Evolutionary conservation across 2,329 filamentous ascomycete species (phyloP).

Genomic region (Colletotrichum melonis): DNA sequence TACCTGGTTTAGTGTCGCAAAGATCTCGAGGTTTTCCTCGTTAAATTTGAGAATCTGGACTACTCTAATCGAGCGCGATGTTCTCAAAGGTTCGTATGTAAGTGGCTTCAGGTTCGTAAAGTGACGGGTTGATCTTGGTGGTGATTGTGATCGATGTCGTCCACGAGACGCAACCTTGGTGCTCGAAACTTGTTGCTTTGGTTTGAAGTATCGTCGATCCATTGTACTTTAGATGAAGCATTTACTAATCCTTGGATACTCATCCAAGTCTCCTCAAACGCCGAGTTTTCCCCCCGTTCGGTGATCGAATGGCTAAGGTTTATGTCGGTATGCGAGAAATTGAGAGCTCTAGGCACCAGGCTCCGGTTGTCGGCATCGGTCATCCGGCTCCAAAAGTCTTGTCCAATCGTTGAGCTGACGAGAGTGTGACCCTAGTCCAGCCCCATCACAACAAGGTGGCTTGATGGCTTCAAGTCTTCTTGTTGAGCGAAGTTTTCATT

Average conservation of each 20-base stretch:
- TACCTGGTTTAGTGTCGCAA: background rate
- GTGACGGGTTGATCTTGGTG: background rate
- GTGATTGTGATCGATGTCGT: background rate
- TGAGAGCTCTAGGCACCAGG: background rate
- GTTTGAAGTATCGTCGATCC: background rate
- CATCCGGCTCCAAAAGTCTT: background rate
- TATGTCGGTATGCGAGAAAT: background rate
- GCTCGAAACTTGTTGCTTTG: background rate
- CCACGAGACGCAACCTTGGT: background rate
- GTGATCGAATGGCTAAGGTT: too few relatives aligned
- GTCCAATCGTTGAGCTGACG: background rate
- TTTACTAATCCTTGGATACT: too few relatives aligned
- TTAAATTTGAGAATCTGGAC: background rate
- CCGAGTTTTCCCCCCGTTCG: too few relatives aligned
- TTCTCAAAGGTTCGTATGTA: background rate
- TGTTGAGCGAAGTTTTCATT: too few relatives aligned
- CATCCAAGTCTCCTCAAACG: too few relatives aligned
- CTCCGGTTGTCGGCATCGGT: background rate
- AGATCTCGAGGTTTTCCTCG: background rate
- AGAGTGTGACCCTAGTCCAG: background rate
- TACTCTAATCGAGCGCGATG: background rate
- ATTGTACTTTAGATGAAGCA: background rate
- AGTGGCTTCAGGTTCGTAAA: background rate
- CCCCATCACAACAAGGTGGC: background rate
- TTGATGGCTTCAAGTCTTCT: background rate